Conservation (phyloP, 164 flowering plant genomes). For the Berberis vulgaris region DNA sequence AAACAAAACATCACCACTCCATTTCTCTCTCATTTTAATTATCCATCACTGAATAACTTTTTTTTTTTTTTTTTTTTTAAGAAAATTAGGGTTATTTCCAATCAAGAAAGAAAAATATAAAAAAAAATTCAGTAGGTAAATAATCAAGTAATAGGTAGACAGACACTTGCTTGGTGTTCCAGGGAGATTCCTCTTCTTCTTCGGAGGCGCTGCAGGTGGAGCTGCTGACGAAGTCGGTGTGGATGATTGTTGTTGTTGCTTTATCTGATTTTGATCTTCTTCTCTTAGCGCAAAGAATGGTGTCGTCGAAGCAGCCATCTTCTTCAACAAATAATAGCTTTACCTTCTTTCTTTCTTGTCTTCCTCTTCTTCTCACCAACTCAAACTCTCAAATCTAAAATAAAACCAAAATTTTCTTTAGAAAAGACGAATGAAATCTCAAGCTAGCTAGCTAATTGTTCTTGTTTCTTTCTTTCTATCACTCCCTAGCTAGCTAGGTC, state of each 20-base stretch:
- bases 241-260: slow-evolving; percentile 24
- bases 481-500: neutral
- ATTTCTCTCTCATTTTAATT: neutral
- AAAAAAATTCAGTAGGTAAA: neutral
- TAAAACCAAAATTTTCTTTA: slow-evolving; percentile 1
- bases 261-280: slow-evolving; percentile 38
- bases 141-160: too few relatives aligned
- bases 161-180: slow-evolving; percentile 75
- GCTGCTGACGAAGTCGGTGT: slow-evolving; percentile 35
- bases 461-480: neutral
- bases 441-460: neutral
- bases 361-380: slow-evolving; percentile 7
- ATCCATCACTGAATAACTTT: neutral
- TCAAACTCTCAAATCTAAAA: neutral
- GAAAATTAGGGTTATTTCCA: slow-evolving; percentile 13
- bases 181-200: slow-evolving; percentile 72
- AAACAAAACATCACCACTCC: neutral
- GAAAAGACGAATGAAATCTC: slow-evolving; percentile 15
- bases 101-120: neutral
- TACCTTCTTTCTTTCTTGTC: neutral
- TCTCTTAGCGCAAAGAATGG: slow-evolving; percentile 39
- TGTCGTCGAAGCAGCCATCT: slow-evolving; percentile 33
- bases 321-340: neutral
- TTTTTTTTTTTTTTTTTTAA: too few relatives aligned
- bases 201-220: slow-evolving; percentile 32